Conservation (phyloP, 148 eudicot genomes). For the Euryodendron excelsum region DNA sequence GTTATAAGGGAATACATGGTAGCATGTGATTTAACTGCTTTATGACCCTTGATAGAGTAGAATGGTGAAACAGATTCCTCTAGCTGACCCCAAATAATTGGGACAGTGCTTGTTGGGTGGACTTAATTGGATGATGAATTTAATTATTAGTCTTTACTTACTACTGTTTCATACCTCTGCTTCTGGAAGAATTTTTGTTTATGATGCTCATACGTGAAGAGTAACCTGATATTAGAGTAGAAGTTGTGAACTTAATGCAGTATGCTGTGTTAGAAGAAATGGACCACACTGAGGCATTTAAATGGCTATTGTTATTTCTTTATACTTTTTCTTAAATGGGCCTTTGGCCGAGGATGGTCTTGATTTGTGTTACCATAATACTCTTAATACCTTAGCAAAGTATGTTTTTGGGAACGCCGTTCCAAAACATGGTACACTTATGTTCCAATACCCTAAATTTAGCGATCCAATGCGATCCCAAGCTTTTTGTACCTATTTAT, state of each 20-base stretch:
- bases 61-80: background rate
- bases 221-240: background rate
- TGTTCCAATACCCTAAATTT: too few species aligned
- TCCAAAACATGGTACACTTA: too few species aligned
- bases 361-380: too few species aligned
- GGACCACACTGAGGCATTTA: background rate
- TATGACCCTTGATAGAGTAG: background rate
- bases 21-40: constrained; percentile 3
- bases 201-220: background rate
- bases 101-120: background rate
- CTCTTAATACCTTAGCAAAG: too few species aligned
- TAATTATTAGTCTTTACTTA: background rate
- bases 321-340: background rate
- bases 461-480: too few species aligned
- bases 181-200: background rate
- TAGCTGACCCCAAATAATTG: background rate
- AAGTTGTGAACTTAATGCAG: background rate
- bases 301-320: background rate
- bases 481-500: too few species aligned
- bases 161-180: constrained; percentile 4
- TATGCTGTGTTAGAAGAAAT: background rate
- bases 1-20: background rate
- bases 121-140: background rate
- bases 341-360: background rate
- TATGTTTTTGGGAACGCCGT: too few species aligned